phyloP scores from a whole-genome alignment of 2,329 filamentous ascomycete species.

The Dothidotthia symphoricarpi region DNA sequence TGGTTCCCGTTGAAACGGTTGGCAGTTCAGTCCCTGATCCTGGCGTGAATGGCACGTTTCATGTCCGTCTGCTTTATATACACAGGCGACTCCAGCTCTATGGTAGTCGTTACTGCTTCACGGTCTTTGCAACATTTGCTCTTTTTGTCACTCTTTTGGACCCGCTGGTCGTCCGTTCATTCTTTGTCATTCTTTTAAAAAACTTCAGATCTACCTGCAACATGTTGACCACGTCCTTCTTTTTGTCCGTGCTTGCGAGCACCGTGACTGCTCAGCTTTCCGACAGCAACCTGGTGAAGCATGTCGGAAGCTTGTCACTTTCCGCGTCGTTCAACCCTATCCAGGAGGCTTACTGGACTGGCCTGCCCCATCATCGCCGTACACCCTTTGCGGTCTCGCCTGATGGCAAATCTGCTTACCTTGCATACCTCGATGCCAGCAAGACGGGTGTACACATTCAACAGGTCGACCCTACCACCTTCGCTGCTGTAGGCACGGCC shows the following conservation, averaged over 20 bases:
- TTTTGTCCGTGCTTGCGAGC: slow-evolving; percentile 36
- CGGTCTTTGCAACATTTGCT: slow-evolving; percentile 23
- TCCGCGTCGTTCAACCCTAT: slow-evolving; percentile 56
- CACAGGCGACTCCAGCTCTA: slow-evolving; percentile 6
- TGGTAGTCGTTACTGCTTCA: slow-evolving; percentile 16
- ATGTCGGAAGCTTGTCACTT: slow-evolving; percentile 49
- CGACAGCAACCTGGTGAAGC: slow-evolving; percentile 45
- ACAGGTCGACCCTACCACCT: slow-evolving; percentile 55
- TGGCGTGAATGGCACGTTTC: slow-evolving; percentile 23
- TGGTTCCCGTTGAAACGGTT: slow-evolving; percentile 14
- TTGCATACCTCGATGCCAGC: slow-evolving; percentile 60
- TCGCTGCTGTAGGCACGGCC: slow-evolving; percentile 53
- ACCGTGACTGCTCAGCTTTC: slow-evolving; percentile 39
- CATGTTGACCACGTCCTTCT: slow-evolving; percentile 33
- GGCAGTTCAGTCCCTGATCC: slow-evolving; percentile 14
- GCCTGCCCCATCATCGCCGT: slow-evolving; percentile 59
- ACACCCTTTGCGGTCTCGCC: slow-evolving; percentile 62
- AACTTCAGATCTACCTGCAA: slow-evolving; percentile 21
- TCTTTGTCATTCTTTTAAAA: slow-evolving; percentile 24
- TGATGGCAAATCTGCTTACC: slow-evolving; percentile 58
- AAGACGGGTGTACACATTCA: slow-evolving; percentile 59
- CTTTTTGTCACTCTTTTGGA: slow-evolving; percentile 23
- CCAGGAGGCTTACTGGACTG: slow-evolving; percentile 62
- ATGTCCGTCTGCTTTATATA: slow-evolving; percentile 22
- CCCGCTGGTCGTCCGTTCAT: slow-evolving; percentile 36